A percentile compares a stretch with the other conserved stretches of the same genome.
These are phyloP conservation scores for Eutypella sp. DNA, from an alignment of 2,329 filamentous ascomycete species.

Conservation along the genomic window DNA sequence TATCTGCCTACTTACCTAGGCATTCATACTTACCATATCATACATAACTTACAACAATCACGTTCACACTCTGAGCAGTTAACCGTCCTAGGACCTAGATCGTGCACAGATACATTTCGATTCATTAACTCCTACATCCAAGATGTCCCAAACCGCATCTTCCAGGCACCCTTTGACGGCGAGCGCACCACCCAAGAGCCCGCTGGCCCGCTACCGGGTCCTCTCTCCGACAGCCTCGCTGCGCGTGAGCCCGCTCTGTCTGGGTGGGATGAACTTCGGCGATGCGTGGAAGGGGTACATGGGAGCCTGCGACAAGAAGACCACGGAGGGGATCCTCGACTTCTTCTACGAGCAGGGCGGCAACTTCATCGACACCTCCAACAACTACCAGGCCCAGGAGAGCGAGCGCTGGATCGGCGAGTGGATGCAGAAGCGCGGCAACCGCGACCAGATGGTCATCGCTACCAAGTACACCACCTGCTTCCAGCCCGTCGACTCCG, in stretches of 20 bases:
- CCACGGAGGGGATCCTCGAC: constrained; percentile 60
- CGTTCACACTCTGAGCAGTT: too few relatives aligned
- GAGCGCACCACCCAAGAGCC: constrained; percentile 50
- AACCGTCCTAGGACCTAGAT: too few relatives aligned
- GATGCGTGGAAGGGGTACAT: constrained; percentile 50
- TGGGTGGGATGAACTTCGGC: constrained; percentile 58
- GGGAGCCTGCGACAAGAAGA: constrained; percentile 60
- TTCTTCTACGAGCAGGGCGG: constrained; percentile 59
- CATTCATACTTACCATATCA: not conserved
- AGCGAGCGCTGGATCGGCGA: constrained; percentile 64
- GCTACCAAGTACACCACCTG: constrained; percentile 65
- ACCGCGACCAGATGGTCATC: constrained; percentile 64
- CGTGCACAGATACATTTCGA: too few relatives aligned
- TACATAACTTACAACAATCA: not conserved
- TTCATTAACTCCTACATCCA: too few relatives aligned
- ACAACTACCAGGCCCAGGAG: constrained; percentile 61
- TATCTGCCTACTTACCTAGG: not conserved
- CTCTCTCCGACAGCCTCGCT: constrained; percentile 61
- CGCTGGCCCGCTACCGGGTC: constrained; percentile 60
- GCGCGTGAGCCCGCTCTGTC: constrained; percentile 61
- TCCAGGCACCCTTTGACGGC: constrained; percentile 29
- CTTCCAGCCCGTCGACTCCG: constrained; percentile 37
- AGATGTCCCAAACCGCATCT: too few relatives aligned
- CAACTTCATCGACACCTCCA: constrained; percentile 70
- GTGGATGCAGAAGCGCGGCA: constrained; percentile 62